Evolutionary conservation across 2,329 filamentous ascomycete genomes (phyloP), one percentile per base, ranked within the genome.

Genomic region (Aspergillus uvarum): DNA sequence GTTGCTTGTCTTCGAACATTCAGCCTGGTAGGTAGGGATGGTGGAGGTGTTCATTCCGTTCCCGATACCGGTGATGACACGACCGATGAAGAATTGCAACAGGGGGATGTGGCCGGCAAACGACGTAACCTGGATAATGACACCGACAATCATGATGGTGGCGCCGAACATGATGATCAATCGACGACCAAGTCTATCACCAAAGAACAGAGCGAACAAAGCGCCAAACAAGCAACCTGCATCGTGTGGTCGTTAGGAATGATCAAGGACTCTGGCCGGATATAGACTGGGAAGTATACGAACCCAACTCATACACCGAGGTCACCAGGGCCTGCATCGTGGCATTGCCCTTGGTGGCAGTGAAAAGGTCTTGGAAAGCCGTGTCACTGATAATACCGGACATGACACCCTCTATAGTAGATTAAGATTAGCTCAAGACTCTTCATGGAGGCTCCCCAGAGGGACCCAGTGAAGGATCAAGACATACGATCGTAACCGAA

Each of bases 41-140:
- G 81, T 83, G 0, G 78, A 79, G 3, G 81, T 84, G 70, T 84
- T 84, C 73, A 85, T 83, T 21, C 82, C 82, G 61, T 84, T 84
- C 5, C 82, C 82, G 21, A 84, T 70, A 56, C 82, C 82, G 19
- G 82, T 84, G 53, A 84, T 76, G 4, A 79, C 76, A 52, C 82
- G 77, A 10, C 82, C 82, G 56, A 83, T 70, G 61, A 84, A 82
- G 70, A 84, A 82, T 63, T 84, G 82, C 3, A 80, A 78, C 1
- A 77, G 77, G 44, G 72, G 73, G 22, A 72, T 70, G 51, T 74
- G 72, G 26, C 54, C 69, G 5, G 61, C 56, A 12, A 73, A 70
- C 1, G 72, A 64, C 44, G 70, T 72, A 10, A 74, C 72, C 63
- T 77, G 74, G 55, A 78, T 76, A 49, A 74, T 59, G n/a, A 77